A percentile compares a stretch with the other conserved stretches of the same genome.
Conservation (phyloP, 2,329 filamentous ascomycete species). For the Nemania abortiva region DNA sequence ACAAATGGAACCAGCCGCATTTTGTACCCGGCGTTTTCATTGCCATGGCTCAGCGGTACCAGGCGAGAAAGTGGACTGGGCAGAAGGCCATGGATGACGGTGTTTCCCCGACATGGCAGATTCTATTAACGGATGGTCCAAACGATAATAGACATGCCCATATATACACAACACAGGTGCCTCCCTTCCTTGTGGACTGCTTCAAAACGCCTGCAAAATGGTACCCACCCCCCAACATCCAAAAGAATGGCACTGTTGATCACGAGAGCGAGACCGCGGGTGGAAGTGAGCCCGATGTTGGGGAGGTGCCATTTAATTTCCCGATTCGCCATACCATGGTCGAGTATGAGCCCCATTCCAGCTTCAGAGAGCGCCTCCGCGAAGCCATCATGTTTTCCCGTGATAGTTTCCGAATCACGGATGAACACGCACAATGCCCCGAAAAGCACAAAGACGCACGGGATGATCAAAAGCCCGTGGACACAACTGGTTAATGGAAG, state of each 20-base stretch:
- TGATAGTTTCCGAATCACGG: neutral
- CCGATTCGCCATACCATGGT: conserved; percentile 3
- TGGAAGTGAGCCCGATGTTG: neutral
- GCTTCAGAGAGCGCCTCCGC: conserved; percentile 11
- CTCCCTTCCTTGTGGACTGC: neutral
- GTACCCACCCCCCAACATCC: neutral
- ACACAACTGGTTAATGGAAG: neutral
- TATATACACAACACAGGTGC: conserved; percentile 16
- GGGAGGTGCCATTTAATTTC: neutral
- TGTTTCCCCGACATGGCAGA: conserved; percentile 7
- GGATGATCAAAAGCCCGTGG: neutral
- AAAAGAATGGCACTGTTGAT: neutral
- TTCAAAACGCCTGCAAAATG: neutral
- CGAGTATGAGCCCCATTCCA: neutral
- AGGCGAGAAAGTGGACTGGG: neutral
- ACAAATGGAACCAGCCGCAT: conserved; percentile 11
- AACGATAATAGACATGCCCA: conserved; percentile 11
- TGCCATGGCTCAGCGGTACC: conserved; percentile 15
- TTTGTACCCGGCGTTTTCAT: conserved; percentile 26
- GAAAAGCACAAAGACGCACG: neutral
- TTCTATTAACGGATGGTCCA: conserved; percentile 8
- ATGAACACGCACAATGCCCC: no score
- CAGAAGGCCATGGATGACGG: neutral
- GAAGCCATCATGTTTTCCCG: neutral
- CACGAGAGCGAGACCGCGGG: neutral